These are phyloP conservation scores for Schizonepeta tenuifolia DNA, from an alignment of 257 asterid genomes.

Conservation along the genomic window DNA sequence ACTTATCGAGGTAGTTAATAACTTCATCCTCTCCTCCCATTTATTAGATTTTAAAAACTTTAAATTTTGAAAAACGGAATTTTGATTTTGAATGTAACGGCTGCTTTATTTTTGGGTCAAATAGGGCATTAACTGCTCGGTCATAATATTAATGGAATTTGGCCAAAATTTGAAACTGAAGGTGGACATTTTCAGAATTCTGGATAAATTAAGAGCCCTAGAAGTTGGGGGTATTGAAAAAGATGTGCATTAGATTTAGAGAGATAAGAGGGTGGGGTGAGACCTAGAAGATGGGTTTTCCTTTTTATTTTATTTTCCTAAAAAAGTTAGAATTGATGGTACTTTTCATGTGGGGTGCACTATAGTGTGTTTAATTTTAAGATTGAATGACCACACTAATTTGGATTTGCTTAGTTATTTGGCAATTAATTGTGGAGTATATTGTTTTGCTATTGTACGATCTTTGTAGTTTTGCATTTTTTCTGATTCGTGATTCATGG, in stretches of 20 bases:
- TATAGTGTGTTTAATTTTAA: slow-evolving; percentile 3
- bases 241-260: slow-evolving; percentile 23
- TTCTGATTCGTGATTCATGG: too few species aligned
- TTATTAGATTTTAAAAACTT: slow-evolving; percentile 44
- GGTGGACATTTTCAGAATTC: slow-evolving; percentile 36
- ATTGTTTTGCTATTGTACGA: background rate
- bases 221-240: slow-evolving; percentile 23
- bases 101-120: slow-evolving; percentile 41
- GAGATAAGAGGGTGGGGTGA: slow-evolving; percentile 25
- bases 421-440: background rate
- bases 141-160: slow-evolving; percentile 20
- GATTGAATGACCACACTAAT: background rate
- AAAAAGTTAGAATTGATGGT: background rate
- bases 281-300: slow-evolving; percentile 32
- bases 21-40: slow-evolving; percentile 38
- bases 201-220: slow-evolving; percentile 37
- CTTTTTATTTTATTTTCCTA: background rate
- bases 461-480: background rate
- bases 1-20: slow-evolving; percentile 47
- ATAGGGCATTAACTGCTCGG: slow-evolving; percentile 33
- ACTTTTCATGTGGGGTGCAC: slow-evolving; percentile 28
- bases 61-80: slow-evolving; percentile 53
- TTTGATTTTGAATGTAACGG: slow-evolving; percentile 44
- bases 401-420: too few species aligned
- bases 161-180: slow-evolving; percentile 9